Evolutionary conservation across 2,329 filamentous ascomycete genomes (phyloP).

Genomic region (Thielaviopsis ethacetica): DNA sequence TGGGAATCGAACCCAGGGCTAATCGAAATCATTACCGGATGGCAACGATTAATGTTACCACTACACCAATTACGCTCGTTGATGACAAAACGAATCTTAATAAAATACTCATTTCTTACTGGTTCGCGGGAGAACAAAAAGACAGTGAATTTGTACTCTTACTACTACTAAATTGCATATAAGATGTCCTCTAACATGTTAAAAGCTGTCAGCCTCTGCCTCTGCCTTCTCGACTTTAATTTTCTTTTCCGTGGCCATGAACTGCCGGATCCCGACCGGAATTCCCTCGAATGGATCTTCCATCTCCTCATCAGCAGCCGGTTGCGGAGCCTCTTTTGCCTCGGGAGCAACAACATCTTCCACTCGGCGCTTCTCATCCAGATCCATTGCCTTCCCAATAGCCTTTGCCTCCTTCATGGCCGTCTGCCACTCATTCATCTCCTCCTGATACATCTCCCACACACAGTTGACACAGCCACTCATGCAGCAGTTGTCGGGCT

Average conservation of each 20-base stretch:
- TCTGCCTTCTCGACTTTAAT: slow-evolving; percentile 57
- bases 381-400: background rate
- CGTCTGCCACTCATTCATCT: slow-evolving; percentile 74
- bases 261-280: slow-evolving; percentile 85
- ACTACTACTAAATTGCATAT: background rate
- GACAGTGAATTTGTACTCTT: too few relatives aligned
- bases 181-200: background rate
- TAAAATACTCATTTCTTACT: background rate
- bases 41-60: slow-evolving; percentile 11
- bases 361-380: background rate
- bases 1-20: slow-evolving; percentile 10
- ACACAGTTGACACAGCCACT: slow-evolving; percentile 96
- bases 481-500: slow-evolving; percentile 99
- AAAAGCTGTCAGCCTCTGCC: slow-evolving; percentile 34
- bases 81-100: background rate
- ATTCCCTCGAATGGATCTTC: slow-evolving; percentile 63
- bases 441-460: slow-evolving; percentile 82
- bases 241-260: slow-evolving; percentile 93
- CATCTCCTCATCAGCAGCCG: slow-evolving; percentile 25
- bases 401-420: slow-evolving; percentile 37
- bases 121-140: too few relatives aligned
- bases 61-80: slow-evolving; percentile 7
- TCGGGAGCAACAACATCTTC: slow-evolving; percentile 25
- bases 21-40: slow-evolving; percentile 10
- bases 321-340: slow-evolving; percentile 11